A percentile compares a stretch with the other conserved stretches of the same genome.
phyloP scores from a whole-genome alignment of 768 basidiomycete species.

The Rubroboletus pulcherrimus region DNA sequence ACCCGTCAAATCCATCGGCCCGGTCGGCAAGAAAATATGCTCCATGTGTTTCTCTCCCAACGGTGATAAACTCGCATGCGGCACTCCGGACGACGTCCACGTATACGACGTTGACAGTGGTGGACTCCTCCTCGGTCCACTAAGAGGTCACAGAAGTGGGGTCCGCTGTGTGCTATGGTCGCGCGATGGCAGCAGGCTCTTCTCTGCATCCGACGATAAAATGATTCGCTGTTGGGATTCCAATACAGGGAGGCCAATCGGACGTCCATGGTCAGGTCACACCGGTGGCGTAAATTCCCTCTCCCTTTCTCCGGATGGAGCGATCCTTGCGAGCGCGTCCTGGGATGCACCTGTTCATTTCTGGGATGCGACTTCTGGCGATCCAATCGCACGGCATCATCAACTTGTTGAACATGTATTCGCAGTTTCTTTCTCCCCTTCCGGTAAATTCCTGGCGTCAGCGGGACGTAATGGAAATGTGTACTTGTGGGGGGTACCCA shows the following conservation, averaged over 20 bases:
- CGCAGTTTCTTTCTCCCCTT: constrained; percentile 5
- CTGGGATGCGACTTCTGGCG: constrained; percentile 3
- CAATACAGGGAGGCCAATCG: too few species aligned
- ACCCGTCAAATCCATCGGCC: neutral
- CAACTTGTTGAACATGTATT: neutral
- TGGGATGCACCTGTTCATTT: neutral
- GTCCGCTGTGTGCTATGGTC: too few species aligned
- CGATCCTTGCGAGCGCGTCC: constrained; percentile 2
- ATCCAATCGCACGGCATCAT: neutral
- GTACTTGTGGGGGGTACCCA: neutral
- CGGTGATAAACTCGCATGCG: constrained; percentile 1
- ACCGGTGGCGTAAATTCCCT: neutral
- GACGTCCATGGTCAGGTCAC: constrained; percentile 19
- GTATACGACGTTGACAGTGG: too few species aligned
- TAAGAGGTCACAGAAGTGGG: neutral
- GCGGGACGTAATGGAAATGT: neutral
- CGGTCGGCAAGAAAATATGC: too few species aligned
- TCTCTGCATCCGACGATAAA: too few species aligned
- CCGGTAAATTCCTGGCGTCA: constrained; percentile 1
- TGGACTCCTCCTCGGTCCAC: neutral
- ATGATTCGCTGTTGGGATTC: too few species aligned
- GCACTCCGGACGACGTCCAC: too few species aligned
- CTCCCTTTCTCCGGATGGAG: constrained; percentile 3
- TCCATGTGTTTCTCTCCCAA: neutral
- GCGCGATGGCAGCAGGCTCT: too few species aligned